Evolutionary conservation across 163 green algal genomes (phyloP).

Genomic region (Prototheca wickerhamii): DNA sequence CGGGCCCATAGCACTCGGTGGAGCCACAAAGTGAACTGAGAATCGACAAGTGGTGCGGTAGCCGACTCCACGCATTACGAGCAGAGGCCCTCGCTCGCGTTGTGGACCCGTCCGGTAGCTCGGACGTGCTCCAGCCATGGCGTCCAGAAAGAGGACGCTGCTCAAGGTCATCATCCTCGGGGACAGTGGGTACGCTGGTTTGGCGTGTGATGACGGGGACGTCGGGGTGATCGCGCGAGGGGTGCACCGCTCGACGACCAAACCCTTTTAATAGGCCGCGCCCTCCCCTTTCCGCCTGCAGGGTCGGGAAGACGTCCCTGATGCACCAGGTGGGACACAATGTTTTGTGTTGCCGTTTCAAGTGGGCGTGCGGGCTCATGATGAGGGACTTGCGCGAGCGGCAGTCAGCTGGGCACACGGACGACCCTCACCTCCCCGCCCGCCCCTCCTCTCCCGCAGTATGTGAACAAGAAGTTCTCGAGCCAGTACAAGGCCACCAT

Average conservation of each 20-base stretch:
- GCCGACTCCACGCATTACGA: background rate
- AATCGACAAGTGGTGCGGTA: too few relatives aligned
- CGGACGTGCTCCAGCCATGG: background rate
- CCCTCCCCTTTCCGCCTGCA: conserved; percentile 17
- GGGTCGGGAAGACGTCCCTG: conserved; percentile 93
- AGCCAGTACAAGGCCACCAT: conserved; percentile 99
- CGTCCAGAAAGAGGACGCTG: conserved; percentile 73
- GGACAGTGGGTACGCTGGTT: conserved; percentile 71
- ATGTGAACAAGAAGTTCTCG: conserved; percentile 98
- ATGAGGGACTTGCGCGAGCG: background rate
- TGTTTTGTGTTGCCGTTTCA: background rate
- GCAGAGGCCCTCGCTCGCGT: background rate
- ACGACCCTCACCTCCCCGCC: background rate
- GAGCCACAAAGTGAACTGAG: too few relatives aligned
- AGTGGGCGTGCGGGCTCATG: background rate
- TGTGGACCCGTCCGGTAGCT: background rate
- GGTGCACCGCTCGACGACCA: background rate
- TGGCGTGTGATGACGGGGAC: background rate
- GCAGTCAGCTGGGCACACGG: background rate
- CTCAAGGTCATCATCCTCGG: conserved; percentile 99
- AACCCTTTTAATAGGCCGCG: background rate
- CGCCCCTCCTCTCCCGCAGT: conserved; percentile 34
- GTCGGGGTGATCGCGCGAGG: background rate
- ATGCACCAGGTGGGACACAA: conserved; percentile 74
- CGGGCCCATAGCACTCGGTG: too few relatives aligned